Conservation (phyloP, 805 yeast genomes). For the Metschnikowia drakensbergensis region DNA sequence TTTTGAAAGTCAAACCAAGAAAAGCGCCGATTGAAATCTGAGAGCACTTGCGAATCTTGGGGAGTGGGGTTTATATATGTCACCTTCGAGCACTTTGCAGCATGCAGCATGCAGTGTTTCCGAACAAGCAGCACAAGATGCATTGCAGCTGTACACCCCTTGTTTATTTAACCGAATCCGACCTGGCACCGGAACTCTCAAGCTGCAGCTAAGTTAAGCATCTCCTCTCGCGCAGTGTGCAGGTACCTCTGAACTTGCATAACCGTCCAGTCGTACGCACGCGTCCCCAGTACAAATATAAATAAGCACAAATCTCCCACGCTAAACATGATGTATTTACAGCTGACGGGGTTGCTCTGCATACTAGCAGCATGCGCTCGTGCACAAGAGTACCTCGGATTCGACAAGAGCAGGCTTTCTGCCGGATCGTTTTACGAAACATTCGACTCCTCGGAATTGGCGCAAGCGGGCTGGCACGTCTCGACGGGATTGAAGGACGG, state of each 20-base stretch:
- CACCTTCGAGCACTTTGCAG: background rate
- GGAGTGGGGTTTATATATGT: background rate
- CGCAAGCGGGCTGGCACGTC: conserved; percentile 39
- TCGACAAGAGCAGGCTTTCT: conserved; percentile 31
- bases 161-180: background rate
- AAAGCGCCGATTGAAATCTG: background rate
- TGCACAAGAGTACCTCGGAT: conserved; percentile 28
- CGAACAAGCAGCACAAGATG: background rate
- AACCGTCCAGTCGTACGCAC: background rate
- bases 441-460: conserved; percentile 35
- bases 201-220: background rate
- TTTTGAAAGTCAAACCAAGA: no score
- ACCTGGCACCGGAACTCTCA: background rate
- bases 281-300: background rate
- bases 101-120: background rate
- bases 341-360: background rate
- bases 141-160: background rate
- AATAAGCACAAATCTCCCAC: background rate
- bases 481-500: conserved; percentile 51
- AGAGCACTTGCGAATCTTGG: background rate
- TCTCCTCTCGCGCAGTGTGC: background rate
- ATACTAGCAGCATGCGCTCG: background rate
- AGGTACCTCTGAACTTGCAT: background rate
- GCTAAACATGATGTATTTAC: background rate
- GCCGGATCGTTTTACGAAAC: conserved; percentile 61